Evolutionary conservation across 2,329 filamentous ascomycete genomes (phyloP).

Genomic region (Diaporthe citri): DNA sequence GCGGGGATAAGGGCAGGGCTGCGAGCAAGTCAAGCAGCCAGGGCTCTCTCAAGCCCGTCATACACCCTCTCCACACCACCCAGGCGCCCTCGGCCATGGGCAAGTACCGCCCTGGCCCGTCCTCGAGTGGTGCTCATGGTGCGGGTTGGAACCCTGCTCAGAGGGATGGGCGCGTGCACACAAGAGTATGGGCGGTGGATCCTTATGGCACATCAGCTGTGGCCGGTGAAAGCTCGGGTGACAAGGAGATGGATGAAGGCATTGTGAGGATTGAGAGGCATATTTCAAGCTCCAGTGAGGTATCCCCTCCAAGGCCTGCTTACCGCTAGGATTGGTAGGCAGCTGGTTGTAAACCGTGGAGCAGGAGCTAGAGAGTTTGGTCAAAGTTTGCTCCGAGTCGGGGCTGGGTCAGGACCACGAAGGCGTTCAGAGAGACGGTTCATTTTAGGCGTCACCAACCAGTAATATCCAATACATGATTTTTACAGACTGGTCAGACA

Average conservation of each 20-base stretch:
- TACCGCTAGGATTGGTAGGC: background rate
- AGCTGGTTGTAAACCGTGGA: background rate
- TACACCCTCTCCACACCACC: constrained; percentile 8
- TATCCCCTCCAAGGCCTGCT: background rate
- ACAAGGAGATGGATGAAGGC: background rate
- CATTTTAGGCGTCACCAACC: background rate
- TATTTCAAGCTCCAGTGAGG: constrained; percentile 19
- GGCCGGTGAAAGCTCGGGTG: background rate
- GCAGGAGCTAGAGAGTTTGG: background rate
- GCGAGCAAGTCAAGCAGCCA: background rate
- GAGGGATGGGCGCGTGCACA: background rate
- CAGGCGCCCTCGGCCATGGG: background rate
- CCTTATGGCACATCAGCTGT: background rate
- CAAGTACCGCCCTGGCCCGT: background rate
- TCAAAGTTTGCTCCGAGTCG: background rate
- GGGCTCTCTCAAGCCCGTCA: background rate
- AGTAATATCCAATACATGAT: background rate
- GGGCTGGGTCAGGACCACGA: background rate
- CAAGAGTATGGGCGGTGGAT: constrained; percentile 2
- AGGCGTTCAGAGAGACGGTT: background rate
- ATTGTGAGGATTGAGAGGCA: constrained; percentile 26
- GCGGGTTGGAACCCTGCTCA: background rate
- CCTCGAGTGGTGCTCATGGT: background rate
- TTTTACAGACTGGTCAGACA: background rate
- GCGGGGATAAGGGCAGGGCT: background rate